Base-by-base conservation (phyloP, 1,284 basidiomycete genomes). In the Takashimella tepidaria region DNA sequence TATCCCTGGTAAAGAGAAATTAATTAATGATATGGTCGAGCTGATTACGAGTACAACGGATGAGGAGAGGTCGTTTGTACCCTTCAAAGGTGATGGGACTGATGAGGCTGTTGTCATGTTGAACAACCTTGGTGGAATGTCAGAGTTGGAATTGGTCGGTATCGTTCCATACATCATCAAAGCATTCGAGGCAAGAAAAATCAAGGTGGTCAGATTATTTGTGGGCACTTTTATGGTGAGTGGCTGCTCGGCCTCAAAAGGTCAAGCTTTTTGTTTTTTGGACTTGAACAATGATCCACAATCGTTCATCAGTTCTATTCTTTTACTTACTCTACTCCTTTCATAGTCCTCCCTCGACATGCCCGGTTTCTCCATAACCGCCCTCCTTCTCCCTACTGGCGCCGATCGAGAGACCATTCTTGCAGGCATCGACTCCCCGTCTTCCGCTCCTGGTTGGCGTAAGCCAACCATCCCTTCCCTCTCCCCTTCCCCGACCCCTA, bases 311-410 rank as follows among this genome's bases (percentile, higher is more conserved):
- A 20, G 10, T n/a, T 13, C n/a, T n/a, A 10, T 10, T 10, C 11
- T 22, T n/a, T 22, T n/a, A 44, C 42, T n/a, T n/a, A n/a, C 13
- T 44, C 21, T n/a, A 48, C 51, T 50, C 19, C 27, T 27, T 1
- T 60, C 89, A 87, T 16, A 37, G 31, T 89, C 90, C 21, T 92
- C 89, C 51, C 80, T 97, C 59, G 91, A 92, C 76, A 92, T 96
- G 87, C 89, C 92, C 26, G 92, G 93, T 2, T 93, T 96, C 76
- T 92, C 89, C 4, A 77, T 97, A 57, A 90, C 92, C 0, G 80
- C 92, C 11, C 80, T 96, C 12, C 83, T 91, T 24, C 83, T 96
- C 5, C 89, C 91, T 0, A 69, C 75, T 8, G 61, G 73, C 8
- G 71, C 68, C 37, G 78, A 79, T 44, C 61, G 59, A 21, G 74